These are phyloP conservation scores for Huntiella decipiens DNA, from an alignment of 2,329 filamentous ascomycete genomes.

Conservation along the genomic window DNA sequence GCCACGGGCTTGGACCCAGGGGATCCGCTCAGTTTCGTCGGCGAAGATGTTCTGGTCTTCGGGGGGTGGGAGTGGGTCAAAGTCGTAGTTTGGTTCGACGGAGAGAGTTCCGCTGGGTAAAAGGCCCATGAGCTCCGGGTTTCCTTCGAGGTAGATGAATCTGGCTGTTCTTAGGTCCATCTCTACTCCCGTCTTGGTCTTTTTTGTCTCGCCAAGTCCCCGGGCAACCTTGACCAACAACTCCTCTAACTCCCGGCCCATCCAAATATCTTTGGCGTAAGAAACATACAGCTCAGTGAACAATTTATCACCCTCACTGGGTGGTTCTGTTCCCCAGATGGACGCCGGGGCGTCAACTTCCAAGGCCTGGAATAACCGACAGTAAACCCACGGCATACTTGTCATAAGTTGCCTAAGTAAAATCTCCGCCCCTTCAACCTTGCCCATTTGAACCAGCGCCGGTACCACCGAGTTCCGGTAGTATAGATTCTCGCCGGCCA, in stretches of 20 bases:
- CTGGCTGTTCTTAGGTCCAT: constrained; percentile 34
- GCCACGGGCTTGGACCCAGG: constrained; percentile 20
- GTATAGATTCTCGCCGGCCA: constrained; percentile 36
- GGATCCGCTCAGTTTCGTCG: constrained; percentile 22
- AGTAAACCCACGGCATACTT: constrained; percentile 68
- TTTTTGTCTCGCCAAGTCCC: background rate
- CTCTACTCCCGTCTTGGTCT: constrained; percentile 17
- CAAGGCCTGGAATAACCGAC: constrained; percentile 59
- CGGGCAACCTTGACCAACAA: constrained; percentile 41
- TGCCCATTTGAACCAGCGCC: constrained; percentile 53
- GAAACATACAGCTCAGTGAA: constrained; percentile 58
- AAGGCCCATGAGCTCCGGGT: constrained; percentile 48
- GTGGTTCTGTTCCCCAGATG: constrained; percentile 62
- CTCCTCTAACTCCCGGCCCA: constrained; percentile 48
- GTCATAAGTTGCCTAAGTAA: constrained; percentile 50
- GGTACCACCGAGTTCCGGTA: constrained; percentile 59
- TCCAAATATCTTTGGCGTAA: constrained; percentile 70
- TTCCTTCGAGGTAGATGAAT: constrained; percentile 62
- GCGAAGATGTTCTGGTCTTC: constrained; percentile 34
- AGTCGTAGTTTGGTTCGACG: constrained; percentile 49
- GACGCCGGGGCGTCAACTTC: constrained; percentile 59
- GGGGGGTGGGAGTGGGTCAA: constrained; percentile 63
- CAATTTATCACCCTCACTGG: constrained; percentile 42
- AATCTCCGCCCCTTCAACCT: constrained; percentile 44
- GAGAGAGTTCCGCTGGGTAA: constrained; percentile 48